phyloP scores from a whole-genome alignment of 2,329 filamentous ascomycete genomes.

The Chrysoporthe cubensis region DNA sequence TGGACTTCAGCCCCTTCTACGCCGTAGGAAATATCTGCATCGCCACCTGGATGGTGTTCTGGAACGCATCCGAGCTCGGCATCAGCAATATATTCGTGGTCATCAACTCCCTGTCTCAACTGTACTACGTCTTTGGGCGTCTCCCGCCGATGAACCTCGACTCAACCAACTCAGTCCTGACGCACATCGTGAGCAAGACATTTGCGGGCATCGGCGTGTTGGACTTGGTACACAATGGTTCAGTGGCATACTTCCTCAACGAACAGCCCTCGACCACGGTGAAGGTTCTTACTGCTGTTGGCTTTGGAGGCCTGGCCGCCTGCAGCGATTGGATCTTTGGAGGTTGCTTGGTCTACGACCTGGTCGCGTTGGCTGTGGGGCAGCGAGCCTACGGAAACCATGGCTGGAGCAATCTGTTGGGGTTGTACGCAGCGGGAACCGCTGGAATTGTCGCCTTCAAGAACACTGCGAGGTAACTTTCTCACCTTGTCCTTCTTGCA shows the following conservation, averaged over 20 bases:
- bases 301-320: constrained; percentile 53
- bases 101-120: constrained; percentile 58
- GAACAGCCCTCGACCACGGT: constrained; percentile 49
- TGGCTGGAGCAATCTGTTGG: constrained; percentile 55
- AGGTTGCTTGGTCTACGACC: constrained; percentile 61
- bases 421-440: constrained; percentile 53
- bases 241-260: constrained; percentile 58
- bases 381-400: constrained; percentile 49
- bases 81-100: constrained; percentile 59
- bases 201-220: constrained; percentile 64
- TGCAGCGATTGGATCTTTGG: constrained; percentile 65
- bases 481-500: background rate
- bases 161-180: constrained; percentile 56
- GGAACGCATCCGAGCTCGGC: constrained; percentile 56
- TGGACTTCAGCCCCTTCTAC: constrained; percentile 59
- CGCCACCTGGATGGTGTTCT: constrained; percentile 66
- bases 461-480: constrained; percentile 52
- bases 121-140: constrained; percentile 55
- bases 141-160: constrained; percentile 53
- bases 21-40: constrained; percentile 62
- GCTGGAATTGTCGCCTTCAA: constrained; percentile 57
- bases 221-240: constrained; percentile 62
- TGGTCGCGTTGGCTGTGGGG: constrained; percentile 57
- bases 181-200: constrained; percentile 61
- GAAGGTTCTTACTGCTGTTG: constrained; percentile 57